Evolutionary conservation across 148 eudicot species (phyloP), one percentile per base, ranked within the genome.

Genomic region (Heliosperma pusillum): DNA sequence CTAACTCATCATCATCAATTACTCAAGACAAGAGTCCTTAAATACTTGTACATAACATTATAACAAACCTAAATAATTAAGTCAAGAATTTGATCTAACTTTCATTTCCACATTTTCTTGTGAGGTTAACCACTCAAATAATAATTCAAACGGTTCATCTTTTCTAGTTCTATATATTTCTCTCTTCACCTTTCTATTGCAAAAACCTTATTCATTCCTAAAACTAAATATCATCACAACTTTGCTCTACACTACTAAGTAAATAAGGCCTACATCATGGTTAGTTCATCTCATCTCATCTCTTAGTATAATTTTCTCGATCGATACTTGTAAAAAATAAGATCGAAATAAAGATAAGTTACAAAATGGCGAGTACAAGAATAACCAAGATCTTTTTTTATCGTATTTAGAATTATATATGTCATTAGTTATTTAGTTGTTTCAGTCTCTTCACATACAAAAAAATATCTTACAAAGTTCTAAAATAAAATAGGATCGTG

Each of bases 111-210:
- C 24, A 9, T 56, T 29, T 61, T 15, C 70, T 27, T 15, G 47
- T 66, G 36, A 76, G 42, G 66, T 69, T 69, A 45, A 61, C 57
- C 69, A 69, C 6, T 21, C 57, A 16, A 33, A 33, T n/a, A 33
- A 36, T 50, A 50, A 36, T 36, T 36, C 16, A 27, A 16, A 15
- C 5, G 9, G 20, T 69, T 3, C 65, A 59, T 22, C 19, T 63
- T 52, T 47, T 21, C 17, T 24, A 58, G 5, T 10, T 42, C 67
- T 78, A 78, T 78, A 78, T 78, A 77, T 77, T 52, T 75, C 71
- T 55, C n/a, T 20, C 13, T 21, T 50, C 7, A 44, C 6, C 74
- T 40, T 25, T 73, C 22, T 25, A 44, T 4, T 64, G 42, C 68
- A 40, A 75, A 27, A 19, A 63, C 52, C 52, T 5, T 70, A 64